These are phyloP conservation scores for Neocucurbitaria cava DNA, from an alignment of 2,329 filamentous ascomycete species.

Conservation along the genomic window DNA sequence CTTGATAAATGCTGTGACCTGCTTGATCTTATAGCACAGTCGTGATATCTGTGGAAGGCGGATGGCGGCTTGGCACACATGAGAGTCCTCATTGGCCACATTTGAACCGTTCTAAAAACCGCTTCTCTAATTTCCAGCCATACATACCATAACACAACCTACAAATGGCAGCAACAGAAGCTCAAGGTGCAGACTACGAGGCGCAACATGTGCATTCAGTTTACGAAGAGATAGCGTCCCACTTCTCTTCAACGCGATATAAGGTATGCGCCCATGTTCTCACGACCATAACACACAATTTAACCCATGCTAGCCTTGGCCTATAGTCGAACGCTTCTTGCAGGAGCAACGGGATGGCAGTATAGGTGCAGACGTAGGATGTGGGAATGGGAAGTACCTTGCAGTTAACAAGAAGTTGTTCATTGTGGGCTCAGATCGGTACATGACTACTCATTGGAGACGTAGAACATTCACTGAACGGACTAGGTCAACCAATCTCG, in stretches of 20 bases:
- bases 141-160: background rate
- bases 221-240: slow-evolving; percentile 84
- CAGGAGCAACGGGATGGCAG: slow-evolving; percentile 69
- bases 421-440: slow-evolving; percentile 86
- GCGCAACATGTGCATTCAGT: slow-evolving; percentile 86
- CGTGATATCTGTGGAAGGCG: too few species aligned
- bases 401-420: slow-evolving; percentile 77
- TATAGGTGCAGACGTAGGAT: slow-evolving; percentile 88
- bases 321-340: slow-evolving; percentile 83
- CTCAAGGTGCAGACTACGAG: slow-evolving; percentile 71
- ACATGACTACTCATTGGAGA: slow-evolving; percentile 46
- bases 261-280: slow-evolving; percentile 58
- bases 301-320: slow-evolving; percentile 74
- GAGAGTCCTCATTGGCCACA: slow-evolving; percentile 12
- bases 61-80: slow-evolving; percentile 9
- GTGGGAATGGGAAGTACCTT: slow-evolving; percentile 97
- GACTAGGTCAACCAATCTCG: slow-evolving; percentile 64
- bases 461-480: background rate
- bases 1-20: background rate
- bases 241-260: slow-evolving; percentile 81
- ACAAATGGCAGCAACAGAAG: slow-evolving; percentile 28
- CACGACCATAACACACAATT: slow-evolving; percentile 10
- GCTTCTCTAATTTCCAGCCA: background rate
- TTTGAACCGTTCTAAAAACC: slow-evolving; percentile 1
- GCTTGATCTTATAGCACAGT: background rate